Base-by-base conservation (phyloP, 2,329 filamentous ascomycete genomes). In the Cladobotryum mycophilum region DNA sequence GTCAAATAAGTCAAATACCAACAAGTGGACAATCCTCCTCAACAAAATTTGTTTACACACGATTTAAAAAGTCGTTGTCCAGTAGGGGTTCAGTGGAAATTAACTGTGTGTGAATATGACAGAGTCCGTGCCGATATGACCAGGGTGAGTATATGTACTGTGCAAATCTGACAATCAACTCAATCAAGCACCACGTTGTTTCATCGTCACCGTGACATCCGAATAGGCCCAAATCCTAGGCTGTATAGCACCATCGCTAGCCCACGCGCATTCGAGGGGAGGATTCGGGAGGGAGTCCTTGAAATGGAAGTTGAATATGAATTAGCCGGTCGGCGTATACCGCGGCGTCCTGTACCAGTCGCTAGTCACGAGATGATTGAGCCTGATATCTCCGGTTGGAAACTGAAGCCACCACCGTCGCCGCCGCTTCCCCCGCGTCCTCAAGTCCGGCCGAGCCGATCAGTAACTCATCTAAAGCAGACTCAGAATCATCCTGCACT, bases 401-500 rank as follows among this genome's bases (percentile, higher is more conserved):
- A 20, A 15, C 15, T 30, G 14, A 38, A 45, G 36, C 1, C 47
- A n/a, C 41, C 51, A 17, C 45, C 37, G 6, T 11, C 33, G 37
- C 15, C 41, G 36, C 30, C 12, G 30, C 14, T 11, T 3, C 2
- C 9, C 20, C 48, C 18, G 9, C 55, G 37, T 7, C 49, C 51
- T 11, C 53, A 43, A 4, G 41, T 56, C 15, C 54, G 56, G 13
- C 36, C 52, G n/a, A 57, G 52, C 47, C 53, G 48, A 46, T 60
- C 56, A 8, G 51, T 49, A 9, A 41, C 40, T 20, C 50, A 50
- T 36, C 49, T 60, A n/a, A 49, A 45, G 11, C 17, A 47, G 13
- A 30, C 42, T 1, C 13, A 17, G 18, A 33, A 33, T 25, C 33
- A 22, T 18, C 44, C 20, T 14, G 22, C 6, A 8, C 20, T 42